Percentiles rank a stretch among this genome's conserved stretches.
These are phyloP conservation scores for Termitomyces sp. DNA, from an alignment of 768 basidiomycete species.

Conservation along the genomic window DNA sequence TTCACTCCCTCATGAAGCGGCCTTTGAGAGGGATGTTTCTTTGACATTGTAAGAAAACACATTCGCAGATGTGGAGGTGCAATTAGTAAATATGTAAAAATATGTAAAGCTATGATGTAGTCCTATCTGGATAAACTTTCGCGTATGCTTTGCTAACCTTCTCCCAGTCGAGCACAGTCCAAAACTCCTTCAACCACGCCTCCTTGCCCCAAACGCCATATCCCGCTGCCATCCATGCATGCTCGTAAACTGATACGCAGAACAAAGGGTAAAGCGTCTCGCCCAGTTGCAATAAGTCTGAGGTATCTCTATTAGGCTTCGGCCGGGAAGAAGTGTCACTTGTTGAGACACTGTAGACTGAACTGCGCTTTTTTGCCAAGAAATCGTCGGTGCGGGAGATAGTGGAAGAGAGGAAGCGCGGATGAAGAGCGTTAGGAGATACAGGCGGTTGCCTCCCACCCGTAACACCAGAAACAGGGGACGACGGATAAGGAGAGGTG, in stretches of 20 bases:
- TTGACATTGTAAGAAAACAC: not conserved
- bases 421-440: constrained; percentile 25
- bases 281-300: constrained; percentile 34
- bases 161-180: constrained; percentile 77
- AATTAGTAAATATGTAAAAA: constrained; percentile 2
- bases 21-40: not conserved
- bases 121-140: not conserved
- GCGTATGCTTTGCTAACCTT: constrained; percentile 42
- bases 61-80: not conserved
- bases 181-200: constrained; percentile 78
- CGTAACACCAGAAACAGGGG: constrained; percentile 39
- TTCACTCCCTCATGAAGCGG: not conserved
- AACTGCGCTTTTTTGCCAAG: not conserved
- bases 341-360: not conserved
- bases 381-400: constrained; percentile 6
- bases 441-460: constrained; percentile 20
- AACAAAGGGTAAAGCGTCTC: constrained; percentile 67
- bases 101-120: not conserved
- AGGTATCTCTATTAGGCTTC: constrained; percentile 12
- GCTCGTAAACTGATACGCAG: constrained; percentile 77
- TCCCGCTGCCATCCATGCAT: constrained; percentile 80
- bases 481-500: constrained; percentile 26
- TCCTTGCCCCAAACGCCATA: constrained; percentile 93
- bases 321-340: not conserved
- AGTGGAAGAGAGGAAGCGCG: constrained; percentile 19